Percentiles rank a stretch among this genome's conserved stretches.
These are phyloP conservation scores for Stephania yunnanensis DNA, from an alignment of 164 flowering plant genomes.

Conservation along the genomic window DNA sequence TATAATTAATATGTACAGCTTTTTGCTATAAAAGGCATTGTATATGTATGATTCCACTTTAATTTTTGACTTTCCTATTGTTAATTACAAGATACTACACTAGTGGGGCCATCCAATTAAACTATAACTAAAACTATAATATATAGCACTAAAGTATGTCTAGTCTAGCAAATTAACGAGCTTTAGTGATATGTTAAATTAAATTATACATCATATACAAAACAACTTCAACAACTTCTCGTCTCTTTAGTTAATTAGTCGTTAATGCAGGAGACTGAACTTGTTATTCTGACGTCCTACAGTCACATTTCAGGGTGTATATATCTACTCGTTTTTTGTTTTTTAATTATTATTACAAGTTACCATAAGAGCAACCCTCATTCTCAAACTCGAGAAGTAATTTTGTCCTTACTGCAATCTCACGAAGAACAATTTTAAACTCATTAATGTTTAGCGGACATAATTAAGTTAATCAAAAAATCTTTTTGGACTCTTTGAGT, in stretches of 20 bases:
- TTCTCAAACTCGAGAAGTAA: no score
- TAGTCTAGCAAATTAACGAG: not conserved
- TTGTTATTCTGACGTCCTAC: no score
- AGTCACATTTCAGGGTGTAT: no score
- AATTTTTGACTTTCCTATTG: not conserved
- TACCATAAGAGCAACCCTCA: no score
- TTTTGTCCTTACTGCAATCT: no score
- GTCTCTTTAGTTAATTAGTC: not conserved
- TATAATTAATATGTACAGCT: not conserved
- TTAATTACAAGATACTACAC: not conserved
- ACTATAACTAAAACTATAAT: not conserved
- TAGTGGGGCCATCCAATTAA: conserved; percentile 5
- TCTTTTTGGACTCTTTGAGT: no score
- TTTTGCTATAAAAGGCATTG: not conserved
- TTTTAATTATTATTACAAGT: no score
- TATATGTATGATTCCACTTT: not conserved
- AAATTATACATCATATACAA: not conserved
- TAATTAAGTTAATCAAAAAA: no score
- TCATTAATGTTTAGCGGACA: no score
- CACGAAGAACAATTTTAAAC: no score
- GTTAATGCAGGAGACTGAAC: no score
- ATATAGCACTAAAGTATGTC: not conserved
- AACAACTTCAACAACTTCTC: not conserved
- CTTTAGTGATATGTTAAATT: not conserved
- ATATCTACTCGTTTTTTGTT: no score